These are phyloP conservation scores for Zygosaccharomyces sapae DNA, from an alignment of 1,139 yeast species.

Conservation along the genomic window DNA sequence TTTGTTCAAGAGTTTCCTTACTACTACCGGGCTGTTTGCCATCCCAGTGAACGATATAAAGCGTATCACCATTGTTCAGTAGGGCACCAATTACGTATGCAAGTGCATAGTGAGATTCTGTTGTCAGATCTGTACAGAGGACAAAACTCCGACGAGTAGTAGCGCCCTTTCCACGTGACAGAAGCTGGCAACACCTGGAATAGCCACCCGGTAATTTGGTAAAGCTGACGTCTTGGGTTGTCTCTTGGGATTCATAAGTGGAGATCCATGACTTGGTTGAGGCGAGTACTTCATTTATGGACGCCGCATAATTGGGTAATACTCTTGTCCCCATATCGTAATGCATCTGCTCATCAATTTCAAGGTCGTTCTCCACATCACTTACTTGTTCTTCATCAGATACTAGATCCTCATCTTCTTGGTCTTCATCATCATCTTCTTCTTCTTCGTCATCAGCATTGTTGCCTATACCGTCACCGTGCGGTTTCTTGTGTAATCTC, in stretches of 20 bases:
- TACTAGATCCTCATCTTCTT: slow-evolving; percentile 35
- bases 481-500: slow-evolving; percentile 48
- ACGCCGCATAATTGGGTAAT: slow-evolving; percentile 32
- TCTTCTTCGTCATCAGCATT: slow-evolving; percentile 49
- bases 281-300: slow-evolving; percentile 31
- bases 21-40: slow-evolving; percentile 15
- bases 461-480: slow-evolving; percentile 27
- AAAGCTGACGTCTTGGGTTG: slow-evolving; percentile 10
- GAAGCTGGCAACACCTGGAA: slow-evolving; percentile 24
- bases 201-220: slow-evolving; percentile 28
- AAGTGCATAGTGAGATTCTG: slow-evolving; percentile 79
- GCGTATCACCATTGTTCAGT: slow-evolving; percentile 75
- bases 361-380: slow-evolving; percentile 40
- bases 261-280: slow-evolving; percentile 30
- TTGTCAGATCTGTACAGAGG: slow-evolving; percentile 76
- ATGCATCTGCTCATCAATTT: slow-evolving; percentile 34
- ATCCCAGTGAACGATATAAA: slow-evolving; percentile 71
- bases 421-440: slow-evolving; percentile 32
- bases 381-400: slow-evolving; percentile 39
- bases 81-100: slow-evolving; percentile 91
- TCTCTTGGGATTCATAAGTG: slow-evolving; percentile 2
- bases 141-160: slow-evolving; percentile 55
- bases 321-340: slow-evolving; percentile 35
- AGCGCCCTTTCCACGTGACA: slow-evolving; percentile 20
- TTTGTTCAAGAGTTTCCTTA: slow-evolving; percentile 17